Percentiles rank a stretch among this genome's conserved stretches.
These are phyloP conservation scores for Trypanosoma melophagium DNA, from an alignment of 208 protist species.

Conservation along the genomic window DNA sequence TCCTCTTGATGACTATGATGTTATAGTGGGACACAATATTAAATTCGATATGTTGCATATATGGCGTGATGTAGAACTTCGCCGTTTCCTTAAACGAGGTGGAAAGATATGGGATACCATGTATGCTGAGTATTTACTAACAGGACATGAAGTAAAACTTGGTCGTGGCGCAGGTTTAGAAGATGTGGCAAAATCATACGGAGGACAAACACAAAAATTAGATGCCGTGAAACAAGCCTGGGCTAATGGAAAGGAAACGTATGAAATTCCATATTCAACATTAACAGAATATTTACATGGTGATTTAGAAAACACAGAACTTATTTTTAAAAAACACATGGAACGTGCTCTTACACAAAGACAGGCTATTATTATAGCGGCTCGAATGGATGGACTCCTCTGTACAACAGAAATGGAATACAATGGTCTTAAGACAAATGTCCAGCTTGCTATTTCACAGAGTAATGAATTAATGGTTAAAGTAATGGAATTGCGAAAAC, in stretches of 20 bases:
- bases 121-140: conserved; percentile 92
- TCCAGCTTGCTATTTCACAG: conserved; percentile 75
- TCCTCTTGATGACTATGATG: conserved; percentile 87
- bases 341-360: conserved; percentile 75
- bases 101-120: conserved; percentile 94
- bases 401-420: conserved; percentile 94
- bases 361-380: conserved; percentile 77
- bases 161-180: conserved; percentile 83
- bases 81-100: conserved; percentile 77
- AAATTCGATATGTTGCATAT: conserved; percentile 93
- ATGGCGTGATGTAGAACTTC: conserved; percentile 84
- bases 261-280: conserved; percentile 82
- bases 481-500: conserved; percentile 56
- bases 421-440: conserved; percentile 91
- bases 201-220: conserved; percentile 84
- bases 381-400: conserved; percentile 89
- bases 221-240: conserved; percentile 91
- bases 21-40: conserved; percentile 93
- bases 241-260: conserved; percentile 89
- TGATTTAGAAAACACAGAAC: conserved; percentile 91
- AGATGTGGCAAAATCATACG: conserved; percentile 90
- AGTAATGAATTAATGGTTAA: conserved; percentile 79
- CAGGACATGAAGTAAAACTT: conserved; percentile 84
- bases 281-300: conserved; percentile 88
- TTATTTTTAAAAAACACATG: conserved; percentile 91